Conservation (phyloP, 23 red algal genomes). For the Chondrus crispus region DNA sequence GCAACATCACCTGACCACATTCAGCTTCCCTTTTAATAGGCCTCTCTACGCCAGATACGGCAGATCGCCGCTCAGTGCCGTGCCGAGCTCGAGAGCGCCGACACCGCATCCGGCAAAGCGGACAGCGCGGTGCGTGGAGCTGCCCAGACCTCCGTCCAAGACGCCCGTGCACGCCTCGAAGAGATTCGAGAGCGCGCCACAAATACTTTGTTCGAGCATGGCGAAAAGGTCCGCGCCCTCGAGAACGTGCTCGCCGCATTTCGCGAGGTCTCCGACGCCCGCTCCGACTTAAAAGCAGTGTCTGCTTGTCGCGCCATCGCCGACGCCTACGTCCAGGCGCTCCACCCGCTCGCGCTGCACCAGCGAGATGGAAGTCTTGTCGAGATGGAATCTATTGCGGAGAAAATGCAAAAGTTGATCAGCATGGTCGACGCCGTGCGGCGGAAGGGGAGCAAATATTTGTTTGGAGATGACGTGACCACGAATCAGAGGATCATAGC, state of each 20-base stretch:
- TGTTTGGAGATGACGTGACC: conserved; percentile 35
- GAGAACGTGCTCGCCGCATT: conserved; percentile 2
- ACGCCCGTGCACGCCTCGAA: conserved; percentile 24
- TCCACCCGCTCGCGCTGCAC: conserved; percentile 19
- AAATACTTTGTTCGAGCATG: conserved; percentile 20
- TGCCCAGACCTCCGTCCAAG: not conserved
- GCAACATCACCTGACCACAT: not conserved
- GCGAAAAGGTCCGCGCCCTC: not conserved
- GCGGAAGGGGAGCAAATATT: conserved; percentile 9
- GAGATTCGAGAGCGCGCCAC: conserved; percentile 29
- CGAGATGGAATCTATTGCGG: conserved; percentile 41
- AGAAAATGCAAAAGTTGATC: conserved; percentile 36
- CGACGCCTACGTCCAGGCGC: conserved; percentile 29
- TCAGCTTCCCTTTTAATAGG: not conserved
- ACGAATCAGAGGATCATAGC: conserved; percentile 35
- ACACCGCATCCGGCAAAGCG: not conserved
- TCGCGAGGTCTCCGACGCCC: not conserved
- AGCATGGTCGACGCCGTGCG: conserved; percentile 37
- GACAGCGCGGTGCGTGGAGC: not conserved
- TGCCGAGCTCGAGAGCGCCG: not conserved
- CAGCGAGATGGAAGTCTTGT: conserved; percentile 23
- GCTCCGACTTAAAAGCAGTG: conserved; percentile 17
- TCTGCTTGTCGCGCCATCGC: conserved; percentile 40
- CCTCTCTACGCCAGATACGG: not conserved
- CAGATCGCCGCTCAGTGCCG: not conserved